phyloP scores from a whole-genome alignment of 2,329 filamentous ascomycete species.

The Uncinocarpus reesii region DNA sequence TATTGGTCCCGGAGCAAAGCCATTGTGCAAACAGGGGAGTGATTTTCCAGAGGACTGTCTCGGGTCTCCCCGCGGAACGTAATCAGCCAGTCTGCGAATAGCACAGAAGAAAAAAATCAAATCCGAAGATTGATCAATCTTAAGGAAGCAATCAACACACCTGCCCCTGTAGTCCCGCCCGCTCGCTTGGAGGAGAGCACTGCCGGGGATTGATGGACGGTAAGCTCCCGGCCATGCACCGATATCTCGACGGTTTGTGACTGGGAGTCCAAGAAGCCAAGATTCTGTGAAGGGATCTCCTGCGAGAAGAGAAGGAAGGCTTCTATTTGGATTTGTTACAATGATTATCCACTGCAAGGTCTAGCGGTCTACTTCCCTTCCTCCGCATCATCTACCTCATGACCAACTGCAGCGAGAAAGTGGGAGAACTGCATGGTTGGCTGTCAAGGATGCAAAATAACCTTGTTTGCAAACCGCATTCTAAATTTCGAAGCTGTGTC shows the following conservation, averaged over 20 bases:
- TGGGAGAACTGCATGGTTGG: slow-evolving; percentile 14
- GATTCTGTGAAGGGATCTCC: slow-evolving; percentile 59
- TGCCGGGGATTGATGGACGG: slow-evolving; percentile 71
- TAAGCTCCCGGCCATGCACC: slow-evolving; percentile 59
- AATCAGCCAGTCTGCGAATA: too few relatives aligned
- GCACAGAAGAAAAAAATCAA: too few relatives aligned
- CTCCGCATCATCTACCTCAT: slow-evolving; percentile 34
- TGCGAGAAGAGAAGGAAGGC: slow-evolving; percentile 79
- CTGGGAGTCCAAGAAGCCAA: slow-evolving; percentile 74
- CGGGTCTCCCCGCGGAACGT: too few relatives aligned
- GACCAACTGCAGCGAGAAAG: slow-evolving; percentile 22
- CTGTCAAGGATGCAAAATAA: not conserved
- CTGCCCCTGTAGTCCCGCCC: slow-evolving; percentile 63
- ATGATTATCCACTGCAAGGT: slow-evolving; percentile 28
- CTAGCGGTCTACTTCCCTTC: slow-evolving; percentile 33
- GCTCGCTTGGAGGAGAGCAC: slow-evolving; percentile 66
- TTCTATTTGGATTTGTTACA: slow-evolving; percentile 45
- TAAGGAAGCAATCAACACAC: slow-evolving; percentile 27
- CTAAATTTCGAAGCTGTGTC: too few relatives aligned
- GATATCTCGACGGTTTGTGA: slow-evolving; percentile 55
- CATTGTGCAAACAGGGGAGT: slow-evolving; percentile 73
- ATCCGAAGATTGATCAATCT: too few relatives aligned
- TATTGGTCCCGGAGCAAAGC: slow-evolving; percentile 55
- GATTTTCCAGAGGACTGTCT: slow-evolving; percentile 76
- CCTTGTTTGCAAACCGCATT: too few relatives aligned